Conservation (phyloP, 1,284 basidiomycete species). For the Ceratobasidium sp. region DNA sequence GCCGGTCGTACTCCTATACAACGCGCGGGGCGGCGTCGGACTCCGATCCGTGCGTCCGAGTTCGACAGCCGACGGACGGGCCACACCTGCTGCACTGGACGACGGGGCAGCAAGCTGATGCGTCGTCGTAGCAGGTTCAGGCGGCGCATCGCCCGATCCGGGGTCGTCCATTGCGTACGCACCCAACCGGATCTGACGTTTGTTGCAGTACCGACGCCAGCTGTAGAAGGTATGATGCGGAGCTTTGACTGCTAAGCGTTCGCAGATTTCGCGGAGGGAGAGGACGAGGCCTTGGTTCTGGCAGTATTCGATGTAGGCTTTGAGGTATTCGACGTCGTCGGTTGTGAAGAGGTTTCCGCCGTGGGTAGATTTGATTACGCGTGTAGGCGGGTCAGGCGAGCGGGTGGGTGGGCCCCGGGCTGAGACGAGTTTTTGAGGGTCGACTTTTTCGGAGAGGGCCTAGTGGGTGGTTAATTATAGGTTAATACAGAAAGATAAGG, state of each 20-base stretch:
- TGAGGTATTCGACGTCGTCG: conserved; percentile 81
- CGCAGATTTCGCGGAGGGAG: conserved; percentile 83
- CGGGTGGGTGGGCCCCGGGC: conserved; percentile 67
- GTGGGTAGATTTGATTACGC: conserved; percentile 86
- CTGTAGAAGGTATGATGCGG: conserved; percentile 90
- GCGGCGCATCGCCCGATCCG: conserved; percentile 23
- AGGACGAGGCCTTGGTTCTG: conserved; percentile 83
- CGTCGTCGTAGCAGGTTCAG: conserved; percentile 44
- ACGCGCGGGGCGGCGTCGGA: conserved; percentile 79
- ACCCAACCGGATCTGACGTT: conserved; percentile 84
- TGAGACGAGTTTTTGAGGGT: conserved; percentile 41
- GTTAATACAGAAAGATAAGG: not conserved
- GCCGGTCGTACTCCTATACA: conserved; percentile 84
- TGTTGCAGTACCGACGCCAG: conserved; percentile 88
- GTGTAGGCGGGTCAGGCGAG: conserved; percentile 81
- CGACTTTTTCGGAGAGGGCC: conserved; percentile 39
- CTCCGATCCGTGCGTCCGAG: conserved; percentile 65
- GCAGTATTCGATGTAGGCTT: conserved; percentile 86
- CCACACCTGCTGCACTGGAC: conserved; percentile 17
- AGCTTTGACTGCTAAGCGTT: conserved; percentile 83
- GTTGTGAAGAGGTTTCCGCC: conserved; percentile 85
- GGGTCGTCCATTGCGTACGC: conserved; percentile 77
- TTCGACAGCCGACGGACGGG: conserved; percentile 12
- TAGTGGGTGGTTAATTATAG: conserved; percentile 1
- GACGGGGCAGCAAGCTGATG: conserved; percentile 30